Base-by-base conservation (phyloP, 1,139 yeast species). In the Yamadazyma dendronema region DNA sequence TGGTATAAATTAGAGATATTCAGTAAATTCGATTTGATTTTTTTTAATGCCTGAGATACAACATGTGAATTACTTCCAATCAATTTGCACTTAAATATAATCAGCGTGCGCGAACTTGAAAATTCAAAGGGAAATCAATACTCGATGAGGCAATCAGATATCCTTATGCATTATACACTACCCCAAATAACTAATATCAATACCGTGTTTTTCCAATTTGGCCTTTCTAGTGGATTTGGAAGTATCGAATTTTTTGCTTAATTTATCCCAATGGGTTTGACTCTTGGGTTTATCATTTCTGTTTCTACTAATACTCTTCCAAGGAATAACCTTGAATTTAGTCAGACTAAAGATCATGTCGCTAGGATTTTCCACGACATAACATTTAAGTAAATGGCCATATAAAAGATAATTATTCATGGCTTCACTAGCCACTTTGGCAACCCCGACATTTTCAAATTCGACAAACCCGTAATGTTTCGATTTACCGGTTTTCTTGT, bases 361-460 rank as follows among this genome's bases (percentile, higher is more conserved):
- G 36, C 72, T 75, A 58, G 74, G 41, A 54, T 62, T 46, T 62
- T 72, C 62, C 74, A 72, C 46, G 70, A 67, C 56, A 71, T 75
- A 53, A 78, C 94, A 70, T 77, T 83, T 57, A 78, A 74, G 56
- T 48, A 90, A 77, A 60, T 90, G 97, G 10, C 95, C 95, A 65
- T 86, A 83, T 39, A 92, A 63, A 48, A 92, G 74, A 56, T 92
- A 92, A 63, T 92, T 92, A 65, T 92, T 83, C 98, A 92, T 92
- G 36, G 97, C 81, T 51, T 92, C 97, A 44, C 85, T 85, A 2
- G 96, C 98, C 43, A 89, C 73, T 49, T 79, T 75, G 35, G 97
- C 97, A 42, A 86, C 95, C 34, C 81, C 86, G 28, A 63, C 58
- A 42, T 79, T 74, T 35, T 74, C 78, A 54, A 92, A 92, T 35